Percentiles rank a stretch among this genome's conserved stretches.
Evolutionary conservation across 129 eudicot genomes (phyloP).

Genomic region (Flaveria ramosissima): DNA sequence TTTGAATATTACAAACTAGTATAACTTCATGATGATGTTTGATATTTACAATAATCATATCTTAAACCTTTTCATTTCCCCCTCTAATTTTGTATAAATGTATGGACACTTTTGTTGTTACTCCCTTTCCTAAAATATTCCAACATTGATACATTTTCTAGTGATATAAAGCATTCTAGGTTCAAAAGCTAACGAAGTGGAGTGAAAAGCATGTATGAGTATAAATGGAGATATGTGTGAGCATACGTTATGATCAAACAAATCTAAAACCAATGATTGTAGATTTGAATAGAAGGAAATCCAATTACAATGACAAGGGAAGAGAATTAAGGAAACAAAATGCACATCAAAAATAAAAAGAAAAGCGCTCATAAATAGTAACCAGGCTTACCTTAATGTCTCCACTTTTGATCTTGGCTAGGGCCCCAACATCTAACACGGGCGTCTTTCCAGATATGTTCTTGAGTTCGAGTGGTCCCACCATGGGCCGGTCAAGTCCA

Average conservation of each 20-base stretch:
- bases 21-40: not conserved
- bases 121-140: not conserved
- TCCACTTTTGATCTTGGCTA: constrained; percentile 88
- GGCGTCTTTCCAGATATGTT: constrained; percentile 85
- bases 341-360: constrained; percentile 30
- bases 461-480: constrained; percentile 89
- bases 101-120: not conserved
- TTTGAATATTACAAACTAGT: not conserved
- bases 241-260: constrained; percentile 30
- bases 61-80: not conserved
- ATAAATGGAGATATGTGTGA: constrained; percentile 20
- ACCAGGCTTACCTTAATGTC: constrained; percentile 72
- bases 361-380: constrained; percentile 31
- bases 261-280: constrained; percentile 33
- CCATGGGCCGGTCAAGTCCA: constrained; percentile 68
- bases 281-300: constrained; percentile 21
- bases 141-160: not conserved
- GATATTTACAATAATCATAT: not conserved
- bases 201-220: constrained; percentile 18
- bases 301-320: constrained; percentile 33
- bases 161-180: not conserved
- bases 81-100: not conserved
- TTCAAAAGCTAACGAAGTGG: constrained; percentile 11
- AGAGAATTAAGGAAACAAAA: constrained; percentile 31
- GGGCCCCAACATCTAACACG: constrained; percentile 91